phyloP scores from a whole-genome alignment of 2,329 filamentous ascomycete species.

The Eutypella sp. region DNA sequence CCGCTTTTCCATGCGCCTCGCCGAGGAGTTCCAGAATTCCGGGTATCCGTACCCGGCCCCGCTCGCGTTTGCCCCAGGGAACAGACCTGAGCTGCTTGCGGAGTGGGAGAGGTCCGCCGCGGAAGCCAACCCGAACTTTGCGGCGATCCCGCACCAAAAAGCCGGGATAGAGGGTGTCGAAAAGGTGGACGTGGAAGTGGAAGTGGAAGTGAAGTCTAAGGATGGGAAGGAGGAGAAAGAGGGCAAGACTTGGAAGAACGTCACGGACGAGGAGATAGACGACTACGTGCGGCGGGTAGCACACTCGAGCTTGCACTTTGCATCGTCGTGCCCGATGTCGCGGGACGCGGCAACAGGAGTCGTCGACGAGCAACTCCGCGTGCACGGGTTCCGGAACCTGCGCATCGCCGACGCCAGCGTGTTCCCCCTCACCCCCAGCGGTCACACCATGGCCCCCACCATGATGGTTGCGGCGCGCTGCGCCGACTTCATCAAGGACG shows the following conservation, averaged over 20 bases:
- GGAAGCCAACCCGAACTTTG: too few relatives aligned
- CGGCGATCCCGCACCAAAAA: too few relatives aligned
- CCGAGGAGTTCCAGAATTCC: slow-evolving; percentile 21
- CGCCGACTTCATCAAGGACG: slow-evolving; percentile 7
- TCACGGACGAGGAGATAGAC: slow-evolving; percentile 27
- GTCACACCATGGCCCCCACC: slow-evolving; percentile 41
- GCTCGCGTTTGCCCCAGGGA: too few relatives aligned
- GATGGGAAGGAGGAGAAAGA: too few relatives aligned
- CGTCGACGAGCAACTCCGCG: slow-evolving; percentile 32
- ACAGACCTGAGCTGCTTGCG: too few relatives aligned
- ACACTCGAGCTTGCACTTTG: slow-evolving; percentile 29
- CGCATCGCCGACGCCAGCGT: slow-evolving; percentile 38
- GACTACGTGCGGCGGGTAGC: slow-evolving; percentile 15
- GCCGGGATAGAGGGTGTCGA: too few relatives aligned
- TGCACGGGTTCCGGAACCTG: slow-evolving; percentile 36
- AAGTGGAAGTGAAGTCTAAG: too few relatives aligned
- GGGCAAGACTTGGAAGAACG: slow-evolving; percentile 17
- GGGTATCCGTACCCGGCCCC: slow-evolving; percentile 21
- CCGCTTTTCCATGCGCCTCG: slow-evolving; percentile 27
- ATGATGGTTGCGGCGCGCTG: slow-evolving; percentile 41
- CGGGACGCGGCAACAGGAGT: slow-evolving; percentile 30
- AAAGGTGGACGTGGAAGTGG: too few relatives aligned
- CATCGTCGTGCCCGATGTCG: slow-evolving; percentile 37
- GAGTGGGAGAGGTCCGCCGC: too few relatives aligned
- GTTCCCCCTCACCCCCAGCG: slow-evolving; percentile 38